These are phyloP conservation scores for Cladochytrium tenue DNA, from an alignment of 371 early-diverging fungal species.

Conservation along the genomic window DNA sequence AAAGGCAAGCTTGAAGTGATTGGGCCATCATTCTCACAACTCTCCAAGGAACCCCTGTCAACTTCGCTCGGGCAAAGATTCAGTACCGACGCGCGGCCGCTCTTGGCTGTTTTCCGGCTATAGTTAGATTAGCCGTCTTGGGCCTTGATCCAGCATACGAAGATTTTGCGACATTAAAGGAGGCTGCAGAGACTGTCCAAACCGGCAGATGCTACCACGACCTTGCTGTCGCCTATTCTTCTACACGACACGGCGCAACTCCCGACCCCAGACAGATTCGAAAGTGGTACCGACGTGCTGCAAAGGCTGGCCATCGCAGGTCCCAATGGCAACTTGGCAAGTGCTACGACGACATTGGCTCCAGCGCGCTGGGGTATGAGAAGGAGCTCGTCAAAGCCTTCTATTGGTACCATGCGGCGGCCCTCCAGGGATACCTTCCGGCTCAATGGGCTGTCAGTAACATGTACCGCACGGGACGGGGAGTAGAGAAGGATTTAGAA, in stretches of 20 bases:
- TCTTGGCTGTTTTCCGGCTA: constrained; percentile 28
- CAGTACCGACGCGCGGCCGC: constrained; percentile 30
- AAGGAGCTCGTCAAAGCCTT: constrained; percentile 22
- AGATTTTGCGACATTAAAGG: constrained; percentile 22
- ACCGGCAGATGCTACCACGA: constrained; percentile 31
- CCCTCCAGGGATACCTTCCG: constrained; percentile 33
- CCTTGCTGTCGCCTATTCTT: constrained; percentile 24
- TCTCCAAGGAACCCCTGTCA: constrained; percentile 14
- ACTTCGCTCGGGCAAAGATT: constrained; percentile 19
- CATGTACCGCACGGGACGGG: constrained; percentile 30
- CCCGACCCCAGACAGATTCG: constrained; percentile 18
- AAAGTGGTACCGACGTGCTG: constrained; percentile 26
- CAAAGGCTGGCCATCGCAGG: constrained; percentile 27
- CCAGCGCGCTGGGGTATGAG: neutral
- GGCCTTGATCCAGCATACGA: constrained; percentile 33
- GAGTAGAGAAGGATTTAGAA: constrained; percentile 17
- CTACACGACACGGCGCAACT: constrained; percentile 30
- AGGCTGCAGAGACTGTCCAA: constrained; percentile 17
- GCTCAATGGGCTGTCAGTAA: constrained; percentile 32
- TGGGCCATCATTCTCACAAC: neutral
- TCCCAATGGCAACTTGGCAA: constrained; percentile 33
- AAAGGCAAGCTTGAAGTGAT: constrained; percentile 14
- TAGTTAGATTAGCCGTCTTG: constrained; percentile 31
- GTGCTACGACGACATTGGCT: constrained; percentile 21
- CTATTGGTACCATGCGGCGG: constrained; percentile 40